Percentiles rank a stretch among this genome's conserved stretches.
These are phyloP conservation scores for Candida germanica DNA, from an alignment of 805 yeast species.

Conservation along the genomic window DNA sequence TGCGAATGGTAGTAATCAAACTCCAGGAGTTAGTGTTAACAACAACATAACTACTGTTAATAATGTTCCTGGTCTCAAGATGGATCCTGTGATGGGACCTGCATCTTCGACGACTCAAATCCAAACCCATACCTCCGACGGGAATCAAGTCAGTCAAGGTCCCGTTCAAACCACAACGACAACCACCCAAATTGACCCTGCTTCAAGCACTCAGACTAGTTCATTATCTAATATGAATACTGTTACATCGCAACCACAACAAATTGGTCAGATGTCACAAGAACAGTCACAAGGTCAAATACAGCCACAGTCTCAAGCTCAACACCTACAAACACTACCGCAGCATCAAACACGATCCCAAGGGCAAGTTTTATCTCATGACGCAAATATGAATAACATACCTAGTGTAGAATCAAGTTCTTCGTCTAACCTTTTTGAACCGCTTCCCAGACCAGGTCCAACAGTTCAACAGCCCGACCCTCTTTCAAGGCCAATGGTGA, in stretches of 20 bases:
- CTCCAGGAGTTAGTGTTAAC: not conserved
- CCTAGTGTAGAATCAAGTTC: slow-evolving; percentile 11
- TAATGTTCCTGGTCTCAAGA: not conserved
- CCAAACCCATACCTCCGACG: not conserved
- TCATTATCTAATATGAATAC: not conserved
- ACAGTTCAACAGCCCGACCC: slow-evolving; percentile 1
- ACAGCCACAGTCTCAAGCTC: slow-evolving; percentile 7
- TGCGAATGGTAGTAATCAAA: not conserved
- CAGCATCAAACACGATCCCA: slow-evolving; percentile 2
- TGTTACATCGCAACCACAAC: not conserved
- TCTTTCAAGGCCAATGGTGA: slow-evolving; percentile 1
- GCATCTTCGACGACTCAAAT: not conserved
- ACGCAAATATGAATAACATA: not conserved
- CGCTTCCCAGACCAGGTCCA: slow-evolving; percentile 6
- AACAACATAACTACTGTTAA: not conserved
- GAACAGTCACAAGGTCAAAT: slow-evolving; percentile 4
- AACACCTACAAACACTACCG: not conserved
- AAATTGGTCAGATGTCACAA: not conserved
- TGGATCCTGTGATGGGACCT: slow-evolving; percentile 1
- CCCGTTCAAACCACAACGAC: slow-evolving; percentile 5
- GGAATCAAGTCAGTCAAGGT: not conserved
- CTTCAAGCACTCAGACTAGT: too few species aligned
- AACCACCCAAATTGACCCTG: slow-evolving; percentile 3
- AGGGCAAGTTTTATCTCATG: not conserved
- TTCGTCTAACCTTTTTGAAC: slow-evolving; percentile 11